Evolutionary conservation across 2,329 filamentous ascomycete genomes (phyloP).

Genomic region (Trichoderma sp.): DNA sequence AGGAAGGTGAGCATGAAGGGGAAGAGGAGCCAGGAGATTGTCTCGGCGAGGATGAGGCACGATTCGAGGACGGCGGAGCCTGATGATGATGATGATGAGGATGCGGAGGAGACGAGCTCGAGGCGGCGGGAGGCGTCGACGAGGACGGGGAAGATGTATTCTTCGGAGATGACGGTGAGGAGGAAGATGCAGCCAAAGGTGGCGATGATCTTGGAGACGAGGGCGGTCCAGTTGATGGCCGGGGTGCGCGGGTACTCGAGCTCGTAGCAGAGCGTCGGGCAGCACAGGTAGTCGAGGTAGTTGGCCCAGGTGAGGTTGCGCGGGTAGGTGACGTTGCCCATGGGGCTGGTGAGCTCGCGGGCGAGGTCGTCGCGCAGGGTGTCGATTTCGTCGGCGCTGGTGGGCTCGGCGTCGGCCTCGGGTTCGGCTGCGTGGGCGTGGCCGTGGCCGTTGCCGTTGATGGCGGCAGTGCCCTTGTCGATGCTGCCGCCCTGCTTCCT

Average conservation of each 20-base stretch:
- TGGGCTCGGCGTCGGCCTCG: conserved; percentile 11
- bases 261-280: conserved; percentile 96
- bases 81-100: conserved; percentile 47
- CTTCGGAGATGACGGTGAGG: conserved; percentile 85
- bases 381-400: conserved; percentile 55
- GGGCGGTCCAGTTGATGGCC: conserved; percentile 74
- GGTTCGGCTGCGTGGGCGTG: conserved; percentile 8
- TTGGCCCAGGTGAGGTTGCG: conserved; percentile 82
- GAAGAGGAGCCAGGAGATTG: conserved; percentile 87
- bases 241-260: conserved; percentile 86
- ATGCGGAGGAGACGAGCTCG: conserved; percentile 40
- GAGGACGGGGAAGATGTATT: conserved; percentile 92
- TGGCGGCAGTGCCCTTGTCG: not conserved
- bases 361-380: conserved; percentile 84
- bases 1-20: conserved; percentile 97
- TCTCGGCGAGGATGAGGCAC: conserved; percentile 81
- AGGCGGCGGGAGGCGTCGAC: conserved; percentile 65
- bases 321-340: conserved; percentile 88
- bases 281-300: conserved; percentile 84
- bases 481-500: not conserved
- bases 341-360: conserved; percentile 84
- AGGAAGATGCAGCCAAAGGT: conserved; percentile 97
- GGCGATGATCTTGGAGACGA: conserved; percentile 82
- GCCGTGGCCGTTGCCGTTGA: not conserved
- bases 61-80: conserved; percentile 59